Conservation (phyloP, 192 early-diverging fungal species). For the Entophlyctis luteolus region DNA sequence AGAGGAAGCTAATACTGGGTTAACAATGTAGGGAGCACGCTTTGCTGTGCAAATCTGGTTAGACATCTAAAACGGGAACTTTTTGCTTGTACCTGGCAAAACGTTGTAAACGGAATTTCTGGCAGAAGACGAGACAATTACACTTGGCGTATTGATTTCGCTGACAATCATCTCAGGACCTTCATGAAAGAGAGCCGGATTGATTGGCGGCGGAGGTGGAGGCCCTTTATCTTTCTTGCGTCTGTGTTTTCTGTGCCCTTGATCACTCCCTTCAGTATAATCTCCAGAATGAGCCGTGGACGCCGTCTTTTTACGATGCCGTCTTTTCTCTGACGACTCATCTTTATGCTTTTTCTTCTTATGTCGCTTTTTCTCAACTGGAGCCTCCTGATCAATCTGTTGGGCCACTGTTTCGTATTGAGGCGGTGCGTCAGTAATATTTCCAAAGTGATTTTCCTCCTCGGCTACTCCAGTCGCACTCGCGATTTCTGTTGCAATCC, state of each 20-base stretch:
- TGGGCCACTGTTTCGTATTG: too few relatives aligned
- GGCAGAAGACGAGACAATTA: background rate
- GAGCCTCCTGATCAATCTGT: too few relatives aligned
- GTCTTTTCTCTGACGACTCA: background rate
- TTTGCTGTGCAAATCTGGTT: too few relatives aligned
- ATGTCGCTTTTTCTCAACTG: background rate
- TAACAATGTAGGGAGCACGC: too few relatives aligned
- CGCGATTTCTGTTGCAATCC: too few relatives aligned
- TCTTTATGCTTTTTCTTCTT: background rate
- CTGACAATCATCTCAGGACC: background rate
- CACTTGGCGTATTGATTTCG: background rate
- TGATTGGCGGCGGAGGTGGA: slow-evolving; percentile 19
- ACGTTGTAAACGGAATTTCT: too few relatives aligned
- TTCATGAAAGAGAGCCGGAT: background rate
- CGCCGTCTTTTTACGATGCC: background rate
- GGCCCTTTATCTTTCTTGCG: slow-evolving; percentile 10
- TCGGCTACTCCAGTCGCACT: too few relatives aligned
- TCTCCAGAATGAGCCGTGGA: background rate
- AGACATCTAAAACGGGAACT: too few relatives aligned
- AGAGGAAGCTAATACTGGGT: too few relatives aligned
- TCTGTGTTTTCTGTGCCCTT: background rate
- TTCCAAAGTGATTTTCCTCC: too few relatives aligned
- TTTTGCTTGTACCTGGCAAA: too few relatives aligned
- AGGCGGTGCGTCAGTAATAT: too few relatives aligned
- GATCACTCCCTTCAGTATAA: background rate